Evolutionary conservation across 2,329 filamentous ascomycete species (phyloP).

Genomic region (Penicillium rolfsii): DNA sequence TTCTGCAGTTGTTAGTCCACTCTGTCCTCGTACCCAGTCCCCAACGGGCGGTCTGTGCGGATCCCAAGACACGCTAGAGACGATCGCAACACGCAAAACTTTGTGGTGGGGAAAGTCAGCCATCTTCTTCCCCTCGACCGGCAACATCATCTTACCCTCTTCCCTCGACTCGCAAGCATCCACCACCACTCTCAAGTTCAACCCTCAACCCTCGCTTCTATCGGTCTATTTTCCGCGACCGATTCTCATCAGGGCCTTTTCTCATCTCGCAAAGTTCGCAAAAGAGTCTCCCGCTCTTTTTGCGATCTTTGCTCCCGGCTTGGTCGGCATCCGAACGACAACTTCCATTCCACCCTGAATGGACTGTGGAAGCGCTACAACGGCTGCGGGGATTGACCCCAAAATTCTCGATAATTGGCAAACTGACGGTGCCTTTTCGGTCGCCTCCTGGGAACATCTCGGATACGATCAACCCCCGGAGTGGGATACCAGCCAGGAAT

Average conservation of each 20-base stretch:
- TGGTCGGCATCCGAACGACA: slow-evolving; percentile 20
- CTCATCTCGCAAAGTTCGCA: slow-evolving; percentile 24
- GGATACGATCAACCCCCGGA: slow-evolving; percentile 42
- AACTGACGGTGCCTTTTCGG: slow-evolving; percentile 40
- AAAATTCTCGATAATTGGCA: slow-evolving; percentile 48
- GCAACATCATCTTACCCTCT: slow-evolving; percentile 9
- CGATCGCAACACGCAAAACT: slow-evolving; percentile 33
- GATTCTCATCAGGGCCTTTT: not conserved
- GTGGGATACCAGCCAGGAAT: slow-evolving; percentile 46
- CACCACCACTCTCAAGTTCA: not conserved
- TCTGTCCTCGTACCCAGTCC: not conserved
- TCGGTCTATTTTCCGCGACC: slow-evolving; percentile 1
- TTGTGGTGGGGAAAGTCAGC: slow-evolving; percentile 33
- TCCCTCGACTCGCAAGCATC: slow-evolving; percentile 1
- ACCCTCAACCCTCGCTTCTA: not conserved
- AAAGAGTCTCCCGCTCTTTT: slow-evolving; percentile 25
- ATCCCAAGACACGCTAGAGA: slow-evolving; percentile 24
- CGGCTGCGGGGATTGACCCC: slow-evolving; percentile 47
- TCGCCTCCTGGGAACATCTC: slow-evolving; percentile 42
- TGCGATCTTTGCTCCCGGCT: slow-evolving; percentile 28
- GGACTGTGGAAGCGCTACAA: slow-evolving; percentile 43
- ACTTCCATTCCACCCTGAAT: slow-evolving; percentile 35
- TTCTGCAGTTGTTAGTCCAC: too few relatives aligned
- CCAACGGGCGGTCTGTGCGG: slow-evolving; percentile 23
- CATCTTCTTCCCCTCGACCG: slow-evolving; percentile 30